phyloP scores from a whole-genome alignment of 495 filamentous ascomycete species.

The Trichoderma erinaceum region DNA sequence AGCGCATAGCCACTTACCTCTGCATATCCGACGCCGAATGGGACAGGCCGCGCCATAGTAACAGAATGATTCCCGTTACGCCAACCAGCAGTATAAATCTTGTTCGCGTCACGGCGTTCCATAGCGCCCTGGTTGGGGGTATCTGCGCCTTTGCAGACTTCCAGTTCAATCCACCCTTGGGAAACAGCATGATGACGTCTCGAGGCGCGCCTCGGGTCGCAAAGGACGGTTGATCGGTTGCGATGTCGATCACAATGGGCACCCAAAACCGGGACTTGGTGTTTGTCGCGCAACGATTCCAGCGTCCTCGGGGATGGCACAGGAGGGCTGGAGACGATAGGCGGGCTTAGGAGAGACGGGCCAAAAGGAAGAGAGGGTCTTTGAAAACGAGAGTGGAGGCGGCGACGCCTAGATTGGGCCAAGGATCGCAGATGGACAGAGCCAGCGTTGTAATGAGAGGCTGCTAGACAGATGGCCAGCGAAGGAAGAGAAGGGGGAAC shows the following conservation, averaged over 20 bases:
- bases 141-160: conserved; percentile 78
- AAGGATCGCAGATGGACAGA: background rate
- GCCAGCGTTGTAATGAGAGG: conserved; percentile 12
- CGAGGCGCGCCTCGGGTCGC: conserved; percentile 25
- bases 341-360: background rate
- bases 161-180: conserved; percentile 87
- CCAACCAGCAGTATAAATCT: conserved; percentile 72
- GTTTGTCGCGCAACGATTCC: conserved; percentile 16
- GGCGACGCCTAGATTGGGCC: conserved; percentile 2
- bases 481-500: background rate
- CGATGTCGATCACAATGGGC: background rate
- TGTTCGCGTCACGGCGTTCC: conserved; percentile 68
- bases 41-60: conserved; percentile 86
- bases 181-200: conserved; percentile 53
- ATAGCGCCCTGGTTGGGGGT: conserved; percentile 75
- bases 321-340: background rate
- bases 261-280: background rate
- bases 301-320: background rate
- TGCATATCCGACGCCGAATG: conserved; percentile 82
- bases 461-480: background rate
- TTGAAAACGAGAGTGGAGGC: conserved; percentile 11
- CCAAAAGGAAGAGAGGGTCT: background rate
- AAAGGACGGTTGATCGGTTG: conserved; percentile 23
- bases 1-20: conserved; percentile 52
- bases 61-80: conserved; percentile 63